Evolutionary conservation across 352 stramenopile genomes (phyloP), one percentile per base, ranked within the genome.

Genomic region (Phytophthora foliorum): DNA sequence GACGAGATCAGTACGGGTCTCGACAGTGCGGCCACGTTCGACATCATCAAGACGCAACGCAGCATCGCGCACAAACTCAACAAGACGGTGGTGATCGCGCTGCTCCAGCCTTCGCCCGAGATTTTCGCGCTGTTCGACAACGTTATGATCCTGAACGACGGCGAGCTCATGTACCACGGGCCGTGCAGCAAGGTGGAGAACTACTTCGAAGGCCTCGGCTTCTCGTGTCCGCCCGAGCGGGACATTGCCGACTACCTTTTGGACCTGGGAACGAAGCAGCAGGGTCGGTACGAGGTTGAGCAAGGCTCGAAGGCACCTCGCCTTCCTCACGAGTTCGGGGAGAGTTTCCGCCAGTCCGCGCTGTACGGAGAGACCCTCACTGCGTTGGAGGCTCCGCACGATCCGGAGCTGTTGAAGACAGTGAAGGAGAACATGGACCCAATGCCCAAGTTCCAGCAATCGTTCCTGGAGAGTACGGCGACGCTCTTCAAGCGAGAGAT

Each of bases 61-160:
- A 76, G 62, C 17, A 77, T 90, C 8, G 81, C 83, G 22, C 74
- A 88, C 57, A 77, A 24, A 11, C 39, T 92, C 7, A 67, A 72
- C 13, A 80, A 82, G 51, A 87, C 80, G 19, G 41, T 75, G 21
- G 75, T 90, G 7, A 71, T 97, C 9, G 83, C 87, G 2, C 70
- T 98, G 29, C 63, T 97, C 11, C 77, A 98, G 72, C 93, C 94
- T 36, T 80, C 93, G 3, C 94, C 94, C 0, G 92, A 98, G 77
- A 90, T 95, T 3, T 94, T 96, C 39, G 82, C 82, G 6, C 67
- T 98, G 19, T 98, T 98, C 74, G 69, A 77, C 57, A 42, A 77
- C 36, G 69, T 77, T 3, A 74, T 77, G 58, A 70, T 77, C 45
- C 10, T 98, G 38, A 89, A 92, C 71, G 75, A 95, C 41, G 93